phyloP scores from a whole-genome alignment of 176 grass and related monocot species.

The Avena eriantha region DNA sequence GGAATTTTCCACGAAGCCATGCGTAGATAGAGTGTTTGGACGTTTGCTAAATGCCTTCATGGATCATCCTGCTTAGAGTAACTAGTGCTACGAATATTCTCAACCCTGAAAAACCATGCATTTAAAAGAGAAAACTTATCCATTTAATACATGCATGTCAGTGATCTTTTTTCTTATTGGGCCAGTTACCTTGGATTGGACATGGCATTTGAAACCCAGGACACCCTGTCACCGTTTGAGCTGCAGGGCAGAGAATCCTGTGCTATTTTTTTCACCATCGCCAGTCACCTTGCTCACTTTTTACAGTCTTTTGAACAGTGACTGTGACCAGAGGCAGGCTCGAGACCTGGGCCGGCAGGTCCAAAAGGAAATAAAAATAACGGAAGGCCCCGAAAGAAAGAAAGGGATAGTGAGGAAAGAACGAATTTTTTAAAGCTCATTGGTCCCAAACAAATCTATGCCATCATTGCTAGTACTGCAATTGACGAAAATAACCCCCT shows the following conservation, averaged over 20 bases:
- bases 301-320: slow-evolving; percentile 51
- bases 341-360: slow-evolving; percentile 21
- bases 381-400: slow-evolving; percentile 45
- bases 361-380: slow-evolving; percentile 57
- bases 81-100: too few species aligned
- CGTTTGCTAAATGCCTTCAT: too few species aligned
- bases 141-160: neutral
- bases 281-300: slow-evolving; percentile 42
- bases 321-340: slow-evolving; percentile 31
- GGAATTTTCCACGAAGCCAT: too few species aligned
- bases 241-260: slow-evolving; percentile 44
- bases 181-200: neutral
- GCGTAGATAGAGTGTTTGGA: too few species aligned
- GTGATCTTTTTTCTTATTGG: slow-evolving; percentile 6
- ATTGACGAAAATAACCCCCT: slow-evolving; percentile 37
- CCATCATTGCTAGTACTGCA: slow-evolving; percentile 15
- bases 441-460: slow-evolving; percentile 53
- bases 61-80: too few species aligned
- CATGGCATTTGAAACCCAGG: slow-evolving; percentile 36
- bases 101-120: too few species aligned
- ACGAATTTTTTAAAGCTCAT: slow-evolving; percentile 42
- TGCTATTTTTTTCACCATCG: slow-evolving; percentile 23
- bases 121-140: neutral
- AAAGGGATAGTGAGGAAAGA: slow-evolving; percentile 46
- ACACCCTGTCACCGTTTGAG: slow-evolving; percentile 32